Base-by-base conservation (phyloP, 1,284 basidiomycete genomes). In the Puccinia triticina region DNA sequence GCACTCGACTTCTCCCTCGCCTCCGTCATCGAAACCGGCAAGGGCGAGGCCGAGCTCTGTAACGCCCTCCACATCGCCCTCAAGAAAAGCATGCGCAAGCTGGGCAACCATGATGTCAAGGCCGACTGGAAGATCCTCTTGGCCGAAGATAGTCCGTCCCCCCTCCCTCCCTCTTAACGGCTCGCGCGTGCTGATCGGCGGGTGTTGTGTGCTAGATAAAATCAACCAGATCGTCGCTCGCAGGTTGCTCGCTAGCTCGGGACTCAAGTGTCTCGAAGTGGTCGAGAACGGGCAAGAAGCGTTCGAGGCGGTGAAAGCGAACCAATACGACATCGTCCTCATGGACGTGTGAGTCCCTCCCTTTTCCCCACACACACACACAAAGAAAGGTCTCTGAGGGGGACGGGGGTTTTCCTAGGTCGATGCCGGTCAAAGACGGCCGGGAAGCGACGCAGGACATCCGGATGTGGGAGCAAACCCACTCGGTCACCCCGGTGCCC, bases 241-340 rank as follows among this genome's bases (percentile, higher is more conserved):
- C 21, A 76, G 74, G 53, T 66, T 82, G 7, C 43, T 82, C 23
- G 73, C 73, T 11, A 82, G 73, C 14, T 76, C 73, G 12, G 81
- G 81, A 7, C 57, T 76, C 2, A 71, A 82, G 26, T 82, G 80
- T 46, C 29, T 82, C 8, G 74, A 67, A 46, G 81, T 82, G 32
- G 81, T 82, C 3, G 81, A 82, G 34, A 82, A 82, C 55, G 81
- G 81, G 16, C 73, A 76, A 71, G 73, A 77, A n/a, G 81, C 81
- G 18, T 76, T 73, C 37, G 81, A 82, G 46, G 81, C 81, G 16
- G 81, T 77, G 0, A 77, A 76, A 48, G 66, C 73, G 0, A 67
- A 66, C 46, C 73, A 76, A 48, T 82, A 75, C 53, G 81, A 82
- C 43, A 76, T 82, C 40, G 81, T 82, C 34, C 46, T 82, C 37